phyloP scores from a whole-genome alignment of 345 rosid genomes.

The Rubroshorea leprosula region DNA sequence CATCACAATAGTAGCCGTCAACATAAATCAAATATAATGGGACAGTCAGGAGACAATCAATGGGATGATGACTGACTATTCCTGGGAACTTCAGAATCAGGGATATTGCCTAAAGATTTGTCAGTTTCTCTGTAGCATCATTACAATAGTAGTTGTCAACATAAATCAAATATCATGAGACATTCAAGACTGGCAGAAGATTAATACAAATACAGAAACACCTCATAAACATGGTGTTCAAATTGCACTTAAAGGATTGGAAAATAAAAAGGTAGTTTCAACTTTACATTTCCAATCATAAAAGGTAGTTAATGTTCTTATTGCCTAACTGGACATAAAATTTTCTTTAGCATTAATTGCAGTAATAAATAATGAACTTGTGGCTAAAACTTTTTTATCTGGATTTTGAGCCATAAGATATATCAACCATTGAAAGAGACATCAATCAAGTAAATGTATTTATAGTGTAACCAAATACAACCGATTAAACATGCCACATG shows the following conservation, averaged over 20 bases:
- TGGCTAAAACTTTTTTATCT: no score
- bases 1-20: constrained; percentile 15
- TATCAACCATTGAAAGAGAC: no score
- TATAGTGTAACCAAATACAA: no score
- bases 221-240: no score
- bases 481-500: no score
- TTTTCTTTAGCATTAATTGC: no score
- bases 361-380: no score
- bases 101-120: constrained; percentile 33
- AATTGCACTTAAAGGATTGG: no score
- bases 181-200: constrained; percentile 27
- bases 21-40: constrained; percentile 3
- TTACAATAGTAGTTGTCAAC: constrained; percentile 14
- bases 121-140: constrained; percentile 48
- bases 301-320: not conserved
- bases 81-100: constrained; percentile 51
- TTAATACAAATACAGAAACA: constrained; percentile 9
- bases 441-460: no score
- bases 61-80: constrained; percentile 39
- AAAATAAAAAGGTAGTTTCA: not conserved
- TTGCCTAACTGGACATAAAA: no score
- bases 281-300: not conserved
- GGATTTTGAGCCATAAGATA: no score
- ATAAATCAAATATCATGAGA: not conserved
- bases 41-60: constrained; percentile 44